Conservation (phyloP, 2,329 filamentous ascomycete species). For the Scopulariopsis brevicaulis region DNA sequence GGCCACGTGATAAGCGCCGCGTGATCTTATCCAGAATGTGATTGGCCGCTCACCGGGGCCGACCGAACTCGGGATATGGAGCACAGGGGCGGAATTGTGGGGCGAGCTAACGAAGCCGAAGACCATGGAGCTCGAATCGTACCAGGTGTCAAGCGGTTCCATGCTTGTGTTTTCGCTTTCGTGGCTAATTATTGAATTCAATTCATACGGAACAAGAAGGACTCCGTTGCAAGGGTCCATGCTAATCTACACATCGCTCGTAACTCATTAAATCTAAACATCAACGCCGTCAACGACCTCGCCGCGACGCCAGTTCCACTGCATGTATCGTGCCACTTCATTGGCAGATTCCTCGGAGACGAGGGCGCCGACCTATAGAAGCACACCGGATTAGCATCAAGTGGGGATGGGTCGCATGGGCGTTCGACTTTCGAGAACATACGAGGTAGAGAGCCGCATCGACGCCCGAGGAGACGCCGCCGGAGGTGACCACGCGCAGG, state of each 20-base stretch:
- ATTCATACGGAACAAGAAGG: background rate
- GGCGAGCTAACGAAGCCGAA: background rate
- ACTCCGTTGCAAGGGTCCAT: background rate
- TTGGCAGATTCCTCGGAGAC: slow-evolving; percentile 66
- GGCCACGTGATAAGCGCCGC: background rate
- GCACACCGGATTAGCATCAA: too few relatives aligned
- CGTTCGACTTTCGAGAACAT: too few relatives aligned
- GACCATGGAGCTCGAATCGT: background rate
- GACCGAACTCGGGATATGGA: background rate
- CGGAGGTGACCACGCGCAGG: slow-evolving; percentile 66
- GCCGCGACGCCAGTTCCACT: slow-evolving; percentile 80
- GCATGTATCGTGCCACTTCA: slow-evolving; percentile 64
- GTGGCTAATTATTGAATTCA: background rate
- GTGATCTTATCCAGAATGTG: background rate
- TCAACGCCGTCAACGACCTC: slow-evolving; percentile 76
- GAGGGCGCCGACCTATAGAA: slow-evolving; percentile 53
- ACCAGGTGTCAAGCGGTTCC: background rate
- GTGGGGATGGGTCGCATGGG: too few relatives aligned
- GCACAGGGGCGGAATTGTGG: background rate
- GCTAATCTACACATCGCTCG: background rate
- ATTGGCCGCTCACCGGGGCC: background rate
- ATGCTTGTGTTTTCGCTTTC: background rate
- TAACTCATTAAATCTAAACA: slow-evolving; percentile 38
- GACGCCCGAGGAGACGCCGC: slow-evolving; percentile 67
- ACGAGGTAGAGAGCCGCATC: slow-evolving; percentile 75